Percentiles rank a stretch among this genome's conserved stretches.
phyloP scores from a whole-genome alignment of 495 filamentous ascomycete species.

The Patellaria atrata region DNA sequence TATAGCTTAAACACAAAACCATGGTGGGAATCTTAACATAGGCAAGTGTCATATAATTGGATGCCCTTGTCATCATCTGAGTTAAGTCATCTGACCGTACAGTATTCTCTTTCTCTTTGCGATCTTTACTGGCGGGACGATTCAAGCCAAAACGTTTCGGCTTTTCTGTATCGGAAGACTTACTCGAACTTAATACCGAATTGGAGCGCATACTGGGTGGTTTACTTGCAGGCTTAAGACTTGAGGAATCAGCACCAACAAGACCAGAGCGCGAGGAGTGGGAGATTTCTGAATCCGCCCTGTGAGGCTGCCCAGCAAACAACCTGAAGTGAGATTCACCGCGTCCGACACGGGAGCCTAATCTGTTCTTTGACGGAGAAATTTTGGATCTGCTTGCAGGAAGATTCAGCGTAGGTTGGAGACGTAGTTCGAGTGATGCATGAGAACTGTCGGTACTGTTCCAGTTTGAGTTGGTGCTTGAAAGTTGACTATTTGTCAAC shows the following conservation, averaged over 20 bases:
- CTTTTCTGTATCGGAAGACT: constrained; percentile 31
- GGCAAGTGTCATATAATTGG: constrained; percentile 92
- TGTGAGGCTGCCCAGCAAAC: no score
- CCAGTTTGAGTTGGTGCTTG: constrained; percentile 1
- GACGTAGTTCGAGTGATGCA: constrained; percentile 58
- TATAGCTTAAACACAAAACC: constrained; percentile 90
- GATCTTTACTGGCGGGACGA: constrained; percentile 32
- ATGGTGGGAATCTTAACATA: constrained; percentile 92
- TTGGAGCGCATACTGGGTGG: constrained; percentile 38
- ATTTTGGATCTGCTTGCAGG: constrained; percentile 34
- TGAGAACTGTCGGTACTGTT: constrained; percentile 32
- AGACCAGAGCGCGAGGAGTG: constrained; percentile 8
- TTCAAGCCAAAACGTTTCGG: constrained; percentile 42
- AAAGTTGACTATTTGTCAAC: neutral
- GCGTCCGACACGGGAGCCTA: no score
- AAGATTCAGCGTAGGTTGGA: constrained; percentile 62
- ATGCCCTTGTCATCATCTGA: constrained; percentile 92
- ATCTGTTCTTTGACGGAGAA: no score
- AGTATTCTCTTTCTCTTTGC: constrained; percentile 38
- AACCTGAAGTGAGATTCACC: constrained; percentile 19
- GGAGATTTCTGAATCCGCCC: no score
- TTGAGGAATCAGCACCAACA: neutral
- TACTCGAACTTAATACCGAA: constrained; percentile 35
- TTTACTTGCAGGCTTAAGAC: constrained; percentile 10
- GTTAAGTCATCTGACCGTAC: constrained; percentile 77